Base-by-base conservation (phyloP, 257 asterid species). In the Hygrophila difformis region DNA sequence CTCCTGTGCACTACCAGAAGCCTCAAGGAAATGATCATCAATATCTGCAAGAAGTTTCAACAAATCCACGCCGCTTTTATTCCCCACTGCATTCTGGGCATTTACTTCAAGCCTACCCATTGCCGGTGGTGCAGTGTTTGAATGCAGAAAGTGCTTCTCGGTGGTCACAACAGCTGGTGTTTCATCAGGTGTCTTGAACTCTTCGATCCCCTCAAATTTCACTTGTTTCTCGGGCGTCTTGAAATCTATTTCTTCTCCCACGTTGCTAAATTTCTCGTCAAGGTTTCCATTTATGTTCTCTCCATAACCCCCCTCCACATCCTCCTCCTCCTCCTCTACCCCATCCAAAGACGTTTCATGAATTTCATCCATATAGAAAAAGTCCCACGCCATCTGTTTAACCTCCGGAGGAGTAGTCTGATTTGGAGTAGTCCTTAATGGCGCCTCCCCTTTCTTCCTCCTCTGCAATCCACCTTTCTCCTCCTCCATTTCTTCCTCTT, bases 301-400 rank as follows among this genome's bases (percentile, higher is more conserved):
- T n/a, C n/a, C 31, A 26, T 26, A 8, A 26, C 28, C 15, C 19
- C 51, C 83, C 61, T 78, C 87, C 57, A 49, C 57, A 36, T 60
- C 74, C 18, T 61, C 87, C 8, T 26, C 81, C 13, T 69, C 89
- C 60, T 73, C 93, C 49, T 76, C 81, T 38, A 51, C 84, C 60
- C 72, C 96, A 0, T 59, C 79, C 68, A 79, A 51, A 0, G 64
- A 40, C 44, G 46, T 4, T 1, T 41, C 79, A 10, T 69, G 78
- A 41, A 74, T 67, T 46, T 67, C 54, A 41, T 79, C 88, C 47
- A 66, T 67, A 50, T 69, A 82, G 61, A 89, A 85, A 49, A 77
- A 89, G 65, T 89, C 98, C 98, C 96, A 85, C 3, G 93, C 82
- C 76, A 68, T 65, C 54, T 87, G 93, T 62, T 72, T 62, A 39